Evolutionary conservation across 768 basidiomycete species (phyloP).

Genomic region (Mycena vitilis): DNA sequence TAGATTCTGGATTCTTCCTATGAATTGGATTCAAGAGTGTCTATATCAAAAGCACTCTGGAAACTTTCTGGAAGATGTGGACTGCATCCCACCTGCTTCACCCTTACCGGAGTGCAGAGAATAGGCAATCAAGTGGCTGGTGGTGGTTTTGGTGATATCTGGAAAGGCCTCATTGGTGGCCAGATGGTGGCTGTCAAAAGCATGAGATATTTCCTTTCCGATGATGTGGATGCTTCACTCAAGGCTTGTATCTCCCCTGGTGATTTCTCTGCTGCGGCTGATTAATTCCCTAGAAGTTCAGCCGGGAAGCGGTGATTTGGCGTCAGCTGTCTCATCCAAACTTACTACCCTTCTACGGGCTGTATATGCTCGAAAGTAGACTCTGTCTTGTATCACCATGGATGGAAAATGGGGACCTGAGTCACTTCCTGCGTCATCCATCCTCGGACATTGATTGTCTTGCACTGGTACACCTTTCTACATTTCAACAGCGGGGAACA

Average conservation of each 20-base stretch:
- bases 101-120: neutral
- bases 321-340: conserved; percentile 10
- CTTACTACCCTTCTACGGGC: conserved; percentile 4
- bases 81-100: conserved; percentile 2
- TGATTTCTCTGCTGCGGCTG: neutral
- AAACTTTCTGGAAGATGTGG: neutral
- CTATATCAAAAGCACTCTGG: neutral
- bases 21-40: neutral
- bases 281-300: neutral
- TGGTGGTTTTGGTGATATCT: conserved; percentile 2
- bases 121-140: neutral
- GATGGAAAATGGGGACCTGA: conserved; percentile 7
- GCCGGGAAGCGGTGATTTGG: neutral
- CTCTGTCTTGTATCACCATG: neutral
- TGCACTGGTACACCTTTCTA: neutral
- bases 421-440: neutral
- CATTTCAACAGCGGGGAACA: neutral
- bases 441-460: neutral
- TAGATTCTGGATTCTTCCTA: neutral
- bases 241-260: neutral
- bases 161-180: neutral
- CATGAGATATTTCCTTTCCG: neutral
- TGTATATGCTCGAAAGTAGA: neutral
- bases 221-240: neutral
- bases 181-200: conserved; percentile 5